Conservation (phyloP, 2,329 filamentous ascomycete genomes). For the Ceratocystis eucalypticola region DNA sequence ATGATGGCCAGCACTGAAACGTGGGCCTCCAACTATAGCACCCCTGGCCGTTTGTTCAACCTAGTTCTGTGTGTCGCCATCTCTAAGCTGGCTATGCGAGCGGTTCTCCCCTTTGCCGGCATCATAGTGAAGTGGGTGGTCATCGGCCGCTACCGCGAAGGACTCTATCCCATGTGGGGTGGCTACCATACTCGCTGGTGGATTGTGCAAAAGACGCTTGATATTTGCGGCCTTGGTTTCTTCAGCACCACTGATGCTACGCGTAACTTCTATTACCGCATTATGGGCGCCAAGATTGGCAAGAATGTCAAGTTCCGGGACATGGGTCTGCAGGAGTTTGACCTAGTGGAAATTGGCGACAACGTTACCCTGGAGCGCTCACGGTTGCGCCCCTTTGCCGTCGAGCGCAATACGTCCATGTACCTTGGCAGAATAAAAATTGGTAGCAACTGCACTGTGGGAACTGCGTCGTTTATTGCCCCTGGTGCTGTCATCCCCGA, state of each 20-base stretch:
- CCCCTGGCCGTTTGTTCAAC: conserved; percentile 36
- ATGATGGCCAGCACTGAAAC: conserved; percentile 30
- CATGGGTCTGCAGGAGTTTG: conserved; percentile 40
- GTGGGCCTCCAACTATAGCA: conserved; percentile 29
- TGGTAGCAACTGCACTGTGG: conserved; percentile 35
- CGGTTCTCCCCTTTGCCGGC: conserved; percentile 33
- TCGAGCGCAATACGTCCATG: conserved; percentile 44
- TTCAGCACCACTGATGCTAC: conserved; percentile 31
- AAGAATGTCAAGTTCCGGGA: conserved; percentile 35
- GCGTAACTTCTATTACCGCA: conserved; percentile 34
- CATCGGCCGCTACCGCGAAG: conserved; percentile 39
- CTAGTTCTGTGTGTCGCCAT: conserved; percentile 34
- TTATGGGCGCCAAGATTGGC: conserved; percentile 41
- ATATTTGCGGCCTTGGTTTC: conserved; percentile 35
- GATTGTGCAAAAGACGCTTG: conserved; percentile 41
- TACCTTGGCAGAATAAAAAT: conserved; percentile 39
- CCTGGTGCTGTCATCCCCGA: conserved; percentile 36
- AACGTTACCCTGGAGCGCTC: conserved; percentile 35
- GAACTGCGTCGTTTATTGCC: conserved; percentile 36
- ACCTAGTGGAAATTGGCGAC: conserved; percentile 41
- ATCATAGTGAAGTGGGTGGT: conserved; percentile 42
- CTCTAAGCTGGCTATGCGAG: conserved; percentile 29
- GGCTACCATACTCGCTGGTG: conserved; percentile 46
- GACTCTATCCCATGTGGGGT: conserved; percentile 47
- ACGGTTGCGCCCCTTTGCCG: conserved; percentile 39